A percentile compares a stretch with the other conserved stretches of the same genome.
Conservation (phyloP, 148 eudicot genomes). For the Fagopyrum tataricum region DNA sequence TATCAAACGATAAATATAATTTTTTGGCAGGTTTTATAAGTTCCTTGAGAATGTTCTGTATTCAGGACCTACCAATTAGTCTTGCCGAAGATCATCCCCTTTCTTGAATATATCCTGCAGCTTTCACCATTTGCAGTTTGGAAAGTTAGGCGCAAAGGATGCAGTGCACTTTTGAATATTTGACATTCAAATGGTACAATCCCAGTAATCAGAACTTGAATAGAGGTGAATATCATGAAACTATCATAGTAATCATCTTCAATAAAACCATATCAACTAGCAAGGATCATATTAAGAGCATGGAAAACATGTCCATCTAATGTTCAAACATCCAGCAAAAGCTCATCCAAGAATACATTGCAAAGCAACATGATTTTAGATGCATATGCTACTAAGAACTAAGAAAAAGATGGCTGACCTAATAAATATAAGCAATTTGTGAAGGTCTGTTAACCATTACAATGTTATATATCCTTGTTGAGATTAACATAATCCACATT, state of each 20-base stretch:
- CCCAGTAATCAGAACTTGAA: too few relatives aligned
- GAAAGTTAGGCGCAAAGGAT: constrained; percentile 85
- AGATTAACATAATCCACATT: neutral
- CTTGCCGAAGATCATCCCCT: constrained; percentile 98
- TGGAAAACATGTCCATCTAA: too few relatives aligned
- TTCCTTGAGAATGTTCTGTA: constrained; percentile 2
- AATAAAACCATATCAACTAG: too few relatives aligned
- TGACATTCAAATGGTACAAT: too few relatives aligned
- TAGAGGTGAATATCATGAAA: too few relatives aligned
- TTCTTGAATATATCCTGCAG: constrained; percentile 93
- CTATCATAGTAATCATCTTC: too few relatives aligned
- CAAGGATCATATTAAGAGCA: too few relatives aligned
- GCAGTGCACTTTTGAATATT: constrained; percentile 82
- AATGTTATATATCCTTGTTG: neutral
- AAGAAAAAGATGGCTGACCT: neutral
- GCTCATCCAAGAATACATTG: constrained; percentile 24
- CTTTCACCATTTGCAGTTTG: constrained; percentile 70
- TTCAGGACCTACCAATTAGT: constrained; percentile 62
- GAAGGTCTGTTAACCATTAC: too few relatives aligned
- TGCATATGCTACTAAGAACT: neutral
- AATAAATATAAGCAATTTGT: too few relatives aligned
- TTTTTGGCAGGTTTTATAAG: neutral
- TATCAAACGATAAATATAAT: neutral
- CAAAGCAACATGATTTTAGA: neutral
- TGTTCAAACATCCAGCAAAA: too few relatives aligned